Conservation (phyloP, 805 yeast species). For the Sungouiozyma ichnusensis region DNA sequence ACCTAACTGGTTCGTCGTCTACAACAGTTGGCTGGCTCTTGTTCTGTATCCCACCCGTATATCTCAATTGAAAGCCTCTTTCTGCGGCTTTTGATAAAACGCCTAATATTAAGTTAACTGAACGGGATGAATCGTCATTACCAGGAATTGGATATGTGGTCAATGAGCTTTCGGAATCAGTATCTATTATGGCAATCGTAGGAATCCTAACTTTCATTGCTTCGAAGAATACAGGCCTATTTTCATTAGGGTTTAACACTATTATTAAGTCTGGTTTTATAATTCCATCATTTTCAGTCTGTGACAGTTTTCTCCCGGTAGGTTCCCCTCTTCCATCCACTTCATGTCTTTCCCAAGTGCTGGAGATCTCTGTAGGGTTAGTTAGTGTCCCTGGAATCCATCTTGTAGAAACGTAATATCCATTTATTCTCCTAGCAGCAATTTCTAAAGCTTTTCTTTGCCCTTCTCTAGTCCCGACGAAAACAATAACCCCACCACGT, state of each 20-base stretch:
- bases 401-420: constrained; percentile 69
- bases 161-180: constrained; percentile 81
- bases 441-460: constrained; percentile 63
- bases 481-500: constrained; percentile 76
- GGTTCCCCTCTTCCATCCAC: constrained; percentile 64
- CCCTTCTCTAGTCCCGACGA: constrained; percentile 75
- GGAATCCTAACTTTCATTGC: constrained; percentile 79
- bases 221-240: constrained; percentile 69
- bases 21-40: too few relatives aligned
- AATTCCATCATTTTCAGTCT: constrained; percentile 39
- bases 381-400: constrained; percentile 97
- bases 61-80: constrained; percentile 55
- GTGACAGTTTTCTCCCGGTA: constrained; percentile 47
- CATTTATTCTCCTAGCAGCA: constrained; percentile 70
- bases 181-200: constrained; percentile 87
- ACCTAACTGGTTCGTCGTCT: too few relatives aligned
- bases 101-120: constrained; percentile 71
- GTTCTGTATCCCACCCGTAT: constrained; percentile 27
- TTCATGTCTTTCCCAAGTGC: constrained; percentile 55
- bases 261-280: constrained; percentile 86
- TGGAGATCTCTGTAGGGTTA: constrained; percentile 59
- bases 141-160: constrained; percentile 95
- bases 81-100: constrained; percentile 79
- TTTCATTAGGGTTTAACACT: constrained; percentile 78
- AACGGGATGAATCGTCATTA: constrained; percentile 82